Evolutionary conservation across 2,329 filamentous ascomycete species (phyloP).

Genomic region (Verticillium klebahnii): DNA sequence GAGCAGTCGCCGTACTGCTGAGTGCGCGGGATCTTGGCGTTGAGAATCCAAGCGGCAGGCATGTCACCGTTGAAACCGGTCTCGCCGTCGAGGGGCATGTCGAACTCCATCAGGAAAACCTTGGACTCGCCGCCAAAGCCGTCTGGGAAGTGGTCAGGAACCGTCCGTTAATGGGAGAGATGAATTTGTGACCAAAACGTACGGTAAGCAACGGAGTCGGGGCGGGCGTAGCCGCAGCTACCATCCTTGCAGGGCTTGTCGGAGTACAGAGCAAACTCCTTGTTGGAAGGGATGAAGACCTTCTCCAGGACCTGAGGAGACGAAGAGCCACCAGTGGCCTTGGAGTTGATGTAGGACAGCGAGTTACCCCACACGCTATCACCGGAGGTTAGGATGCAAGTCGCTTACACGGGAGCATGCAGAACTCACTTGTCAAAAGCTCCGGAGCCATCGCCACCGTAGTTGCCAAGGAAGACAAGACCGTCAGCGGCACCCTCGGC

Average conservation of each 20-base stretch:
- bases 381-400: neutral
- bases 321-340: slow-evolving; percentile 31
- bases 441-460: slow-evolving; percentile 38
- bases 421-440: slow-evolving; percentile 37
- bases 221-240: slow-evolving; percentile 40
- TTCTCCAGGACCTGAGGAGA: slow-evolving; percentile 35
- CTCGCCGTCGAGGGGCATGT: slow-evolving; percentile 60
- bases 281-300: slow-evolving; percentile 33
- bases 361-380: slow-evolving; percentile 38
- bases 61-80: slow-evolving; percentile 57
- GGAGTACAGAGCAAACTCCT: slow-evolving; percentile 43
- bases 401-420: neutral
- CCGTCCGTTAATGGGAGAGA: neutral
- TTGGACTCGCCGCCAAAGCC: slow-evolving; percentile 66
- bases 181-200: slow-evolving; percentile 11
- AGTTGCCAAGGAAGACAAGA: slow-evolving; percentile 44
- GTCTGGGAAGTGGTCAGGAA: slow-evolving; percentile 36
- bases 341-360: slow-evolving; percentile 39
- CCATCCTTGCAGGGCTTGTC: slow-evolving; percentile 33
- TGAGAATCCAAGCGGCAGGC: slow-evolving; percentile 73
- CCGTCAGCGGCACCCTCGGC: slow-evolving; percentile 33
- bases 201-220: slow-evolving; percentile 40
- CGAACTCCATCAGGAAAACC: slow-evolving; percentile 69
- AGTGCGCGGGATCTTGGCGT: slow-evolving; percentile 66
- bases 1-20: slow-evolving; percentile 67